Percentiles rank a stretch among this genome's conserved stretches.
Evolutionary conservation across 768 basidiomycete genomes (phyloP).

Genomic region (Mycena galericulata): DNA sequence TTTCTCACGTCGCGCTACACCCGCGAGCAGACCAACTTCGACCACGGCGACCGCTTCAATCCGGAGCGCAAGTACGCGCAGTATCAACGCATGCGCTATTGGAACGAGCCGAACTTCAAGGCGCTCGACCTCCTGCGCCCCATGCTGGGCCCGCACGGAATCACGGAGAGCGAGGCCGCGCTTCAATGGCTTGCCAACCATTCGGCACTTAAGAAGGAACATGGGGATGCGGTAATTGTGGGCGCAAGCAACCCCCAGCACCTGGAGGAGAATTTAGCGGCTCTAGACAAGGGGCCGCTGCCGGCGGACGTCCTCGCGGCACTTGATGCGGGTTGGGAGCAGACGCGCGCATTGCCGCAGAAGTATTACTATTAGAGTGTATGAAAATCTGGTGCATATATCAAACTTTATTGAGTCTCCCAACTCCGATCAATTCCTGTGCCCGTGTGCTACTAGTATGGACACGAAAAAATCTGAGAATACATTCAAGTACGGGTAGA

Average conservation of each 20-base stretch:
- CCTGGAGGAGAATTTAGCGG: slow-evolving; percentile 18
- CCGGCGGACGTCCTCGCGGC: slow-evolving; percentile 61
- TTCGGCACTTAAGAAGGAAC: slow-evolving; percentile 50
- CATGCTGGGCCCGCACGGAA: slow-evolving; percentile 50
- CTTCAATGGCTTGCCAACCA: slow-evolving; percentile 65
- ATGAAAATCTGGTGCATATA: too few relatives aligned
- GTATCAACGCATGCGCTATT: slow-evolving; percentile 18
- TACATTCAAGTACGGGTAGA: too few relatives aligned
- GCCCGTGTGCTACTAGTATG: too few relatives aligned
- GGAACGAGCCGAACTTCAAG: background rate
- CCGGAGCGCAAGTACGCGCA: slow-evolving; percentile 50
- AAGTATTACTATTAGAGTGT: background rate
- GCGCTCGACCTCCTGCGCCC: background rate
- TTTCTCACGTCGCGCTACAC: slow-evolving; percentile 57
- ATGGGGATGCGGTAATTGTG: slow-evolving; percentile 51
- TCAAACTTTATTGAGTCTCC: too few relatives aligned
- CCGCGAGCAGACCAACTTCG: slow-evolving; percentile 35
- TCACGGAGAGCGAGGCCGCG: slow-evolving; percentile 58
- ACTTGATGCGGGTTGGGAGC: slow-evolving; percentile 58
- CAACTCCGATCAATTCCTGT: too few relatives aligned
- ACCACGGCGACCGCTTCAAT: slow-evolving; percentile 50
- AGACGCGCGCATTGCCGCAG: slow-evolving; percentile 19
- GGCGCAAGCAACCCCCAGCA: slow-evolving; percentile 57
- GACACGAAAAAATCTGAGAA: too few relatives aligned
- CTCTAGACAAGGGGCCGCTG: slow-evolving; percentile 51